Conservation (phyloP, 2,329 filamentous ascomycete genomes). For the Botrytis elliptica region DNA sequence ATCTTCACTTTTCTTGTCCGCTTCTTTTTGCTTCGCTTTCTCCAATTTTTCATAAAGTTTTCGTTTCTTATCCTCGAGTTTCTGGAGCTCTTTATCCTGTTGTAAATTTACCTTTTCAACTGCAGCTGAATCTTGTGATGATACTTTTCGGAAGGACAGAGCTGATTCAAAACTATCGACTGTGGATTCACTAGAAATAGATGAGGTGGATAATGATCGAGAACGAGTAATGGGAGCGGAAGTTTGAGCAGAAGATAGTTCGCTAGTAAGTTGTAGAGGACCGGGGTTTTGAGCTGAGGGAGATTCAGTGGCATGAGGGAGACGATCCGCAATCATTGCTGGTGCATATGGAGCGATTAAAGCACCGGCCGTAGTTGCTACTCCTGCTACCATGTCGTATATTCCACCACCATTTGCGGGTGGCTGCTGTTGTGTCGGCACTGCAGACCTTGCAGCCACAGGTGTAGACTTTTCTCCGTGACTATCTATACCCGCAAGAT, state of each 20-base stretch:
- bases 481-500: slow-evolving; percentile 34
- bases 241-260: slow-evolving; percentile 33
- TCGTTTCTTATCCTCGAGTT: slow-evolving; percentile 58
- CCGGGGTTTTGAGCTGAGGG: slow-evolving; percentile 34
- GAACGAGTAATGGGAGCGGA: slow-evolving; percentile 22
- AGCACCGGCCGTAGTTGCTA: slow-evolving; percentile 51
- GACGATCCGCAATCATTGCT: slow-evolving; percentile 29
- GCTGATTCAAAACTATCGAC: slow-evolving; percentile 53
- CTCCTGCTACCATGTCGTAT: slow-evolving; percentile 56
- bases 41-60: slow-evolving; percentile 63
- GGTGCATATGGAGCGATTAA: slow-evolving; percentile 43
- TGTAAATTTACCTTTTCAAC: slow-evolving; percentile 38
- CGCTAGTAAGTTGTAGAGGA: slow-evolving; percentile 34
- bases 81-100: slow-evolving; percentile 64
- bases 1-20: slow-evolving; percentile 47
- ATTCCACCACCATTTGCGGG: slow-evolving; percentile 45
- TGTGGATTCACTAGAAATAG: slow-evolving; percentile 45
- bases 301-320: slow-evolving; percentile 34
- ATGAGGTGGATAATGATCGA: slow-evolving; percentile 31
- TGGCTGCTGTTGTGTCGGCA: slow-evolving; percentile 1
- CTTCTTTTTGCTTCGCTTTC: slow-evolving; percentile 52
- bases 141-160: slow-evolving; percentile 32
- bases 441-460: neutral
- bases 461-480: neutral
- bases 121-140: slow-evolving; percentile 44